Evolutionary conservation across 177 flowering plant genomes (phyloP), one percentile per base, ranked within the genome.

Genomic region (Telopea speciosissima): DNA sequence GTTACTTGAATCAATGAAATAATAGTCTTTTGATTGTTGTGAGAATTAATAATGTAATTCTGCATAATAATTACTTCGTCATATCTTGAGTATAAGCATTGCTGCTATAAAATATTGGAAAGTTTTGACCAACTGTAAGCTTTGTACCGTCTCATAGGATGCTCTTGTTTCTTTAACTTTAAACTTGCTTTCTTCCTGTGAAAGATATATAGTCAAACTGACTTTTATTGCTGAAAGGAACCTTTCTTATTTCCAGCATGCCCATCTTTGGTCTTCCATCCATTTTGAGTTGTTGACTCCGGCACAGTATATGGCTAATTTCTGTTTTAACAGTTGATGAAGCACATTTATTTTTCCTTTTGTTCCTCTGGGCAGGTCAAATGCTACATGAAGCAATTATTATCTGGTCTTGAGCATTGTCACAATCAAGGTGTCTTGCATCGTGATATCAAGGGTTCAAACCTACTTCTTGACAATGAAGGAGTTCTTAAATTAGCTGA

Each of bases 381-480:
- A 71, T 79, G 81, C 70, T 79, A 79, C 31, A 76, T 79, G 74
- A 73, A 73, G 45, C 81, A 79, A 62, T 58, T 79, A 54, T 67
- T 79, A 45, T 68, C 72, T 66, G 81, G 81, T 24, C 77, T 79
- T n/a, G 81, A 79, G 67, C 81, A 79, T 44, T 79, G 81, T 65
- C 81, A 79, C 62, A 76, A 52, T 25, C 68, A 66, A 45, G 76
- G 79, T 63, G 76, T 79, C 63, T 61, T 79, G 67, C 81, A 79
- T 76, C 79, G 81, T 64, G 81, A 79, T 65, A 76, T 79, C 63
- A 79, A 79, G 73, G 81, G 81, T 60, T 79, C 81, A 58, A 79
- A 79, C 68, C 69, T 79, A 17, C 81, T 79, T 58, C 45, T 79
- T 42, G 81, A 76, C 71, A 79, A 79, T 65, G 74, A 76, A 28